Evolutionary conservation across 495 filamentous ascomycete species (phyloP).

Genomic region (Trichocladium antarcticum): DNA sequence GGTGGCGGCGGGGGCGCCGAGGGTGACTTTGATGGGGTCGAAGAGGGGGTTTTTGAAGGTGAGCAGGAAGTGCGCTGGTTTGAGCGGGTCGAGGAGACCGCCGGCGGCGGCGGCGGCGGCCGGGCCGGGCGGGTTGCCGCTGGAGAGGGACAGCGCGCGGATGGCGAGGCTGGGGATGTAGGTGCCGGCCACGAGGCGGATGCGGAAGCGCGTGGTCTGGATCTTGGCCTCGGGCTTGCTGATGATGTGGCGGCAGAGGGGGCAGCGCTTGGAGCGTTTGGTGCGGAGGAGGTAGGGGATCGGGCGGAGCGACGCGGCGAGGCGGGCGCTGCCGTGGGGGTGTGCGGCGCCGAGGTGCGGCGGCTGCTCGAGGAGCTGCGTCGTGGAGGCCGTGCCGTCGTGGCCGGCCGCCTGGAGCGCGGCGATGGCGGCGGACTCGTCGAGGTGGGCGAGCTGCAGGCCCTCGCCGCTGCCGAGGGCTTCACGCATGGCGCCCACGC

Average conservation of each 20-base stretch:
- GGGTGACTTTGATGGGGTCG: conserved; percentile 72
- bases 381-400: conserved; percentile 29
- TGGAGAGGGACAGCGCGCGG: conserved; percentile 48
- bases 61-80: conserved; percentile 70
- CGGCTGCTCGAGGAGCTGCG: conserved; percentile 32
- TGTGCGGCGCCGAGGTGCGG: conserved; percentile 28
- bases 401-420: conserved; percentile 34
- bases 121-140: conserved; percentile 5
- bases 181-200: conserved; percentile 76
- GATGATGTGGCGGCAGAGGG: conserved; percentile 86
- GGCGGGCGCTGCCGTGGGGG: conserved; percentile 43
- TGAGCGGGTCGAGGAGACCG: conserved; percentile 48
- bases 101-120: neutral
- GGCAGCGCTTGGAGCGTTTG: conserved; percentile 86
- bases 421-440: conserved; percentile 42
- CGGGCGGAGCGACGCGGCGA: conserved; percentile 61
- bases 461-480: conserved; percentile 59
- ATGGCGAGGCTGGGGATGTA: conserved; percentile 75
- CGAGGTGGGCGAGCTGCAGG: conserved; percentile 42
- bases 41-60: conserved; percentile 91
- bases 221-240: conserved; percentile 90
- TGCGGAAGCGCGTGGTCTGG: conserved; percentile 72
- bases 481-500: conserved; percentile 64
- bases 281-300: conserved; percentile 72
- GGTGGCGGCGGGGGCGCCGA: conserved; percentile 73